These are phyloP conservation scores for Lasiosphaeriaceae sp. DNA, from an alignment of 495 filamentous ascomycete species.

Conservation along the genomic window DNA sequence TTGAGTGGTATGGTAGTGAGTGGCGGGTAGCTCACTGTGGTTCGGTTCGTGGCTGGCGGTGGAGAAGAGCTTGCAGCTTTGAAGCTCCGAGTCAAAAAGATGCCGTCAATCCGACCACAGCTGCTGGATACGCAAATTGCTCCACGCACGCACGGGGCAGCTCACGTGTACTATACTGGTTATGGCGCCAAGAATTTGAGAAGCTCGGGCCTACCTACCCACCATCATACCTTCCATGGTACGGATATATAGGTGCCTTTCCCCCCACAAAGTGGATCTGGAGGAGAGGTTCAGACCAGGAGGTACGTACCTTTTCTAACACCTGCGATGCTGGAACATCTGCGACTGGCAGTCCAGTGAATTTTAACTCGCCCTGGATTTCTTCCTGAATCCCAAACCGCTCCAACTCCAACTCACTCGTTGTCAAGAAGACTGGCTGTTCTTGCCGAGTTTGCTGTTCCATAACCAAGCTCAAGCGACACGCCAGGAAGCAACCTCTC, in stretches of 20 bases:
- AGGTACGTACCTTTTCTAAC: too few relatives aligned
- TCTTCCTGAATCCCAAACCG: background rate
- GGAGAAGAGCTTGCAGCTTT: slow-evolving; percentile 18
- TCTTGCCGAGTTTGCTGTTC: background rate
- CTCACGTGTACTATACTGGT: background rate
- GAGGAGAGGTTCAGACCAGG: too few relatives aligned
- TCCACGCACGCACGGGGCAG: background rate
- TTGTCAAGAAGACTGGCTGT: background rate
- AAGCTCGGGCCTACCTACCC: background rate
- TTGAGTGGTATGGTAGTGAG: slow-evolving; percentile 13
- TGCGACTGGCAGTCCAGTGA: background rate
- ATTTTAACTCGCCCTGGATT: background rate
- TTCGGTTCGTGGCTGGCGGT: slow-evolving; percentile 10
- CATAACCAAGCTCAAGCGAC: background rate
- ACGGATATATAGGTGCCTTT: too few relatives aligned
- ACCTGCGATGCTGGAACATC: background rate
- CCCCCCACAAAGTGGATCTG: too few relatives aligned
- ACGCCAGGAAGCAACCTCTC: background rate
- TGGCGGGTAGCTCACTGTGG: slow-evolving; percentile 2
- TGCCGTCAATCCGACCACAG: background rate
- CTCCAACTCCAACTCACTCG: background rate
- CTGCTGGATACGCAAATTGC: background rate
- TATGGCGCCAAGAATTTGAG: background rate
- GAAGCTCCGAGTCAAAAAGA: background rate
- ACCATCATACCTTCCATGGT: background rate